Evolutionary conservation across 129 eudicot genomes (phyloP).

Genomic region (Escallonia herrerae): DNA sequence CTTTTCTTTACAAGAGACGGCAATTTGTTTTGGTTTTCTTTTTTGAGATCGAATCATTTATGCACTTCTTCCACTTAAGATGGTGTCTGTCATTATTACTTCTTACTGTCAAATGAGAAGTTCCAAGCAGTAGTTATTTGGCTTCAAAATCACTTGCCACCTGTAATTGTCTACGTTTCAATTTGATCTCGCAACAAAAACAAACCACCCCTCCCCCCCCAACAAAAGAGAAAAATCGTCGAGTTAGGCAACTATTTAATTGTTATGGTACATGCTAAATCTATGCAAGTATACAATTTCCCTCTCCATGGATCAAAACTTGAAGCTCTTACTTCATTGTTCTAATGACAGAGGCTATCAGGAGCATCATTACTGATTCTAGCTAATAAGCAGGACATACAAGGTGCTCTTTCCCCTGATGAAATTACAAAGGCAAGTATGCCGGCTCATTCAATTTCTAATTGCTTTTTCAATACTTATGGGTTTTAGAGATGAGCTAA

Average conservation of each 20-base stretch:
- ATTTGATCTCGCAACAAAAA: too few relatives aligned
- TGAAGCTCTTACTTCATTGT: not conserved
- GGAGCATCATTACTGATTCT: conserved; percentile 85
- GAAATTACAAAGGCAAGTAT: conserved; percentile 80
- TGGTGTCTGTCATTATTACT: too few relatives aligned
- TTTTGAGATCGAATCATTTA: too few relatives aligned
- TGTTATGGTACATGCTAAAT: not conserved
- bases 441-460: not conserved
- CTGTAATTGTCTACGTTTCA: too few relatives aligned
- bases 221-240: too few relatives aligned
- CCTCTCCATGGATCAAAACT: not conserved
- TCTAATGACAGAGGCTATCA: conserved; percentile 67
- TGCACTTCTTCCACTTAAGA: too few relatives aligned
- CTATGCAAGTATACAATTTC: not conserved
- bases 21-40: too few relatives aligned
- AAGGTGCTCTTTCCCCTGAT: conserved; percentile 84
- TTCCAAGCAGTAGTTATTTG: too few relatives aligned
- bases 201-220: too few relatives aligned
- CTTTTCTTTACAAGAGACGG: too few relatives aligned
- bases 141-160: too few relatives aligned
- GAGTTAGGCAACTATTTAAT: not conserved
- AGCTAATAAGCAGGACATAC: conserved; percentile 97
- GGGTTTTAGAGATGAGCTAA: not conserved
- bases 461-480: not conserved
- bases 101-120: too few relatives aligned